Base-by-base conservation (phyloP, 2,329 filamentous ascomycete species). In the Pseudogymnoascus sp. region DNA sequence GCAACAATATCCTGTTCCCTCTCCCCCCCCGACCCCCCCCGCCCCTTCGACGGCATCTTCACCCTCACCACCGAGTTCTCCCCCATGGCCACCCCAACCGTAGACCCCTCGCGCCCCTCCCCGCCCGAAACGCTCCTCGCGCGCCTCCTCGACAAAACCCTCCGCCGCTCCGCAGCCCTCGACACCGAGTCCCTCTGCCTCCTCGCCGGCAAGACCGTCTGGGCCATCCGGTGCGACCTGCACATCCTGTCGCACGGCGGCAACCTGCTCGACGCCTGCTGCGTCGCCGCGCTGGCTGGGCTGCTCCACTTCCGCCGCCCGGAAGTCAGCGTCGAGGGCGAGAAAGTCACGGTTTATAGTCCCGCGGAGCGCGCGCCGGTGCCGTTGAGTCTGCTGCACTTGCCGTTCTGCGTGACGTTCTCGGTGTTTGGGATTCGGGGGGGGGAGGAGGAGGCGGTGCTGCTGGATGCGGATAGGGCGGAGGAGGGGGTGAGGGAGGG, bases 101-200 rank as follows among this genome's bases (percentile, higher is more conserved):
- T 96, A 77, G 93, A 97, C 76, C 85, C 89, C 69, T 91, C 90
- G 75, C 85, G 91, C 62, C 89, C 89, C 59, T 93, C 88, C 67
- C 90, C 96, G 70, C 84, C 88, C 63, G 95, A 97, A 77, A 82
- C 93, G 2, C 83, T 96, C 44, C 85, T 97, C 28, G 92, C 93
- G 9, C 87, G 93, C 35, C 84, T 95, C 44, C 87, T 99, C 19
- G 95, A 99, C 76, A 96, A 96, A 78, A 93, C 95, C 8, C 86
- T 97, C 65, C 92, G 95, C 44, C 88, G 95, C 65, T 96, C 93
- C 1, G 89, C 89, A 69, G 93, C 95, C 6, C 85, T 99, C 42
- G 93, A 97, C 75, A 96, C 93, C 35, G 95, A 99, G 77, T 96
- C 93, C 3, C 83, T 99, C 50, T 99, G 95, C 76, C 90, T 99